A percentile compares a stretch with the other conserved stretches of the same genome.
Evolutionary conservation across 306 rosid genomes (phyloP).

Genomic region (Ormosia semicastrata): DNA sequence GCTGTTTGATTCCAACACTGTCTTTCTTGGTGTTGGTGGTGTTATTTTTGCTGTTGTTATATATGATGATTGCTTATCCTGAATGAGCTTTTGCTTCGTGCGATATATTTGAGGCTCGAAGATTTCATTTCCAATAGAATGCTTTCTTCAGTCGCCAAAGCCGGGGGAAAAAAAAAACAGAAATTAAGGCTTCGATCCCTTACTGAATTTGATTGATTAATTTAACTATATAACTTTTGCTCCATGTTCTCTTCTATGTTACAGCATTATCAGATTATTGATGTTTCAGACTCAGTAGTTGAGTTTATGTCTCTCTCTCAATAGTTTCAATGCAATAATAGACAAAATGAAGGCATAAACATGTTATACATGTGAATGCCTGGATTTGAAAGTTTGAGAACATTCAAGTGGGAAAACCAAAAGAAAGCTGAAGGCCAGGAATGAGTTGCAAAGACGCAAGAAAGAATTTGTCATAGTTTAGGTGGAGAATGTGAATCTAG

Average conservation of each 20-base stretch:
- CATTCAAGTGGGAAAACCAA: too few species aligned
- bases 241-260: background rate
- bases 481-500: background rate
- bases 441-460: background rate
- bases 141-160: background rate
- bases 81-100: background rate
- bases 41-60: background rate
- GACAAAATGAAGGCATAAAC: background rate
- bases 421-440: too few species aligned
- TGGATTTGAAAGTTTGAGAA: too few species aligned
- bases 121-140: slow-evolving; percentile 5
- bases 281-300: too few species aligned
- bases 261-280: too few species aligned
- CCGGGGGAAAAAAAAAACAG: background rate
- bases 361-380: too few species aligned
- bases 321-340: too few species aligned
- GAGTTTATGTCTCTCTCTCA: too few species aligned
- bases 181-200: slow-evolving; percentile 30
- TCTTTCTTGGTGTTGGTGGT: background rate
- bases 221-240: background rate
- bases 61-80: background rate
- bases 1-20: background rate
- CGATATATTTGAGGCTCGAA: background rate
- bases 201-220: background rate
- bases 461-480: background rate